Evolutionary conservation across 192 early-diverging fungal species (phyloP).

Genomic region (Phycomyces nitens): DNA sequence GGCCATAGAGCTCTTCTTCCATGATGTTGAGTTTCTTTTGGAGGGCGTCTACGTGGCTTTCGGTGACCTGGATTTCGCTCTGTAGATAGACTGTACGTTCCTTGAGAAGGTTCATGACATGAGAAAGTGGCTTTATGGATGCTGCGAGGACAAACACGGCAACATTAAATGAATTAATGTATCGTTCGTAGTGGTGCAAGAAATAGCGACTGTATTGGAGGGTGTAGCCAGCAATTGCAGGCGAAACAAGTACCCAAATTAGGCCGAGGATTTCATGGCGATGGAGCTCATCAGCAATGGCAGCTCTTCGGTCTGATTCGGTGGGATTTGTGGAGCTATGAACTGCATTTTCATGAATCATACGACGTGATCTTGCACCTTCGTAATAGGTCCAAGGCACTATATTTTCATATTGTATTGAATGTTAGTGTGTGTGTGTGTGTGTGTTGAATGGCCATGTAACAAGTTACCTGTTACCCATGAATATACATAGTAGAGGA

Average conservation of each 20-base stretch:
- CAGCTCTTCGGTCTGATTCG: slow-evolving; percentile 15
- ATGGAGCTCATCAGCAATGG: slow-evolving; percentile 41
- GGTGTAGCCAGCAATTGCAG: slow-evolving; percentile 52
- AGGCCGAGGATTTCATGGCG: slow-evolving; percentile 49
- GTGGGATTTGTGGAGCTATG: slow-evolving; percentile 25
- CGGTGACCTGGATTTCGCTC: slow-evolving; percentile 48
- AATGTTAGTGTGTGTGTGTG: no score
- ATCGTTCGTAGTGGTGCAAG: slow-evolving; percentile 50
- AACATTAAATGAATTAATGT: slow-evolving; percentile 55
- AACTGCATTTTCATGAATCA: slow-evolving; percentile 26
- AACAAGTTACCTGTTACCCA: slow-evolving; percentile 60
- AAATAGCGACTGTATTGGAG: slow-evolving; percentile 50
- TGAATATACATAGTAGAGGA: slow-evolving; percentile 56
- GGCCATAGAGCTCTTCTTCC: slow-evolving; percentile 44
- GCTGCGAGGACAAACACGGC: slow-evolving; percentile 56
- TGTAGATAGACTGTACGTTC: slow-evolving; percentile 51
- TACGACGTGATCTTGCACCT: slow-evolving; percentile 45
- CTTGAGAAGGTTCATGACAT: slow-evolving; percentile 45
- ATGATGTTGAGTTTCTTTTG: slow-evolving; percentile 43
- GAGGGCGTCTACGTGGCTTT: slow-evolving; percentile 45
- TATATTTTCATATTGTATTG: slow-evolving; percentile 26
- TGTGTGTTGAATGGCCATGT: no score
- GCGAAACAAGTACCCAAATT: slow-evolving; percentile 46
- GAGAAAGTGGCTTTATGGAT: slow-evolving; percentile 48
- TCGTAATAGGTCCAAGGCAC: slow-evolving; percentile 61